Percentiles rank a stretch among this genome's conserved stretches.
These are phyloP conservation scores for Isabelozyma pseudorhagii DNA, from an alignment of 805 yeast species.

Conservation along the genomic window DNA sequence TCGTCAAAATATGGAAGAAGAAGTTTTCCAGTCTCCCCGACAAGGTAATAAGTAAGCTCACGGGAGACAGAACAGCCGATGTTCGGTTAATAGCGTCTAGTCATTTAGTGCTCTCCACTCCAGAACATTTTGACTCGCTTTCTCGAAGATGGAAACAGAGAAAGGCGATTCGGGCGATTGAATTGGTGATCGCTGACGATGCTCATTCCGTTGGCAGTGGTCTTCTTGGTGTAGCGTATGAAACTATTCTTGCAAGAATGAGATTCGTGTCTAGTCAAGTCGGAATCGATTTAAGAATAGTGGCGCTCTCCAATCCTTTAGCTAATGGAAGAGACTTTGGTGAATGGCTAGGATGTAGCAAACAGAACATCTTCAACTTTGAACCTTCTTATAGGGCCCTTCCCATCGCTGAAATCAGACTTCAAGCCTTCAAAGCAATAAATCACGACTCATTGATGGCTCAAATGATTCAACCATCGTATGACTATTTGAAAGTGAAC, in stretches of 20 bases:
- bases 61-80: conserved; percentile 54
- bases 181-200: conserved; percentile 70
- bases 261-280: conserved; percentile 65
- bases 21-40: conserved; percentile 50
- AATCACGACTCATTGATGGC: conserved; percentile 49
- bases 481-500: conserved; percentile 33
- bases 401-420: conserved; percentile 55
- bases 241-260: conserved; percentile 66
- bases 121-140: conserved; percentile 68
- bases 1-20: conserved; percentile 50
- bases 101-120: conserved; percentile 75
- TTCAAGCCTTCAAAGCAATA: conserved; percentile 42
- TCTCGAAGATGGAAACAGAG: conserved; percentile 84
- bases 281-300: conserved; percentile 52
- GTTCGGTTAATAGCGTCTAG: conserved; percentile 51
- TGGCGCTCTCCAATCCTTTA: conserved; percentile 68
- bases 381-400: conserved; percentile 56
- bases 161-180: conserved; percentile 64
- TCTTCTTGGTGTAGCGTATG: conserved; percentile 59
- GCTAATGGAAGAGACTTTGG: conserved; percentile 77
- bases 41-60: conserved; percentile 53
- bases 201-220: conserved; percentile 64
- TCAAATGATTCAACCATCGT: conserved; percentile 50
- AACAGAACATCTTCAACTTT: conserved; percentile 63
- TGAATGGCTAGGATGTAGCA: conserved; percentile 79